These are phyloP conservation scores for Euphrasia confusa DNA, from an alignment of 257 asterid species.

Conservation along the genomic window DNA sequence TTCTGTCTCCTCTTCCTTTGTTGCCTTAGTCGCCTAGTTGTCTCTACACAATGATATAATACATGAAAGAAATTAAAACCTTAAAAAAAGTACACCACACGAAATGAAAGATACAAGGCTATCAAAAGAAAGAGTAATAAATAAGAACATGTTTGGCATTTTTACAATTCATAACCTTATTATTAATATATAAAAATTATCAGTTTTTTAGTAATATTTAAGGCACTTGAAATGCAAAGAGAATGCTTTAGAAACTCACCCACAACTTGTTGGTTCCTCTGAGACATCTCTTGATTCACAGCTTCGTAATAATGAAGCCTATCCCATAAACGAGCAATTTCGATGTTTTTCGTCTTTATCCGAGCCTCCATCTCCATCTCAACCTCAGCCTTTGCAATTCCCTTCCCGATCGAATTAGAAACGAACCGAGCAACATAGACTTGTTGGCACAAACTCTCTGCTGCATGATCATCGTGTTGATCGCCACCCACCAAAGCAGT, in stretches of 20 bases:
- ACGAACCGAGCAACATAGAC: slow-evolving; percentile 59
- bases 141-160: too few species aligned
- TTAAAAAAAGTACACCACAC: not conserved
- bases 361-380: slow-evolving; percentile 84
- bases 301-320: slow-evolving; percentile 84
- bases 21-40: slow-evolving; percentile 67
- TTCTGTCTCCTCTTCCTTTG: slow-evolving; percentile 55
- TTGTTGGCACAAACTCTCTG: slow-evolving; percentile 51
- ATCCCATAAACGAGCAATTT: slow-evolving; percentile 80
- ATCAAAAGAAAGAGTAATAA: too few species aligned
- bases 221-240: slow-evolving; percentile 9
- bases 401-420: slow-evolving; percentile 78
- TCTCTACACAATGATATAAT: slow-evolving; percentile 38
- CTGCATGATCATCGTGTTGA: slow-evolving; percentile 51
- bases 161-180: too few species aligned
- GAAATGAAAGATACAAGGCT: too few species aligned
- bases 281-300: slow-evolving; percentile 95
- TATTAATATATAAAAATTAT: too few species aligned
- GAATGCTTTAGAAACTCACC: slow-evolving; percentile 39
- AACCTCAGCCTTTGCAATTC: slow-evolving; percentile 80
- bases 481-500: slow-evolving; percentile 40
- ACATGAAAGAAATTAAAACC: slow-evolving; percentile 10
- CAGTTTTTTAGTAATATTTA: not conserved
- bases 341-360: slow-evolving; percentile 63
- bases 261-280: slow-evolving; percentile 87